phyloP scores from a whole-genome alignment of 345 rosid species.

The Citrus reticulata region DNA sequence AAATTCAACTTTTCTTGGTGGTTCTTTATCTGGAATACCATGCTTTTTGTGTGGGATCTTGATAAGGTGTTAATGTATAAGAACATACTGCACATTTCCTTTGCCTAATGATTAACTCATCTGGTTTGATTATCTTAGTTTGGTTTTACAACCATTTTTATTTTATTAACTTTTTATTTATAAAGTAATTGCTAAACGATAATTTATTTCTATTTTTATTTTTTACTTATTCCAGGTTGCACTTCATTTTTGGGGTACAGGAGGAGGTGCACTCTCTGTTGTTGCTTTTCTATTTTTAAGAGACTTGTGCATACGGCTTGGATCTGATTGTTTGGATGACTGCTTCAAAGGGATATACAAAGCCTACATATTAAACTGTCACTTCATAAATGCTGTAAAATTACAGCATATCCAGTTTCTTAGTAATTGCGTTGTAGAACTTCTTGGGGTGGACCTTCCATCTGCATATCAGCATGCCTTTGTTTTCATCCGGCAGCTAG shows the following conservation, averaged over 20 bases:
- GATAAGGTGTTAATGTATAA: not conserved
- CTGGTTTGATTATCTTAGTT: not conserved
- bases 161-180: not conserved
- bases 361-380: slow-evolving; percentile 87
- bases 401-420: slow-evolving; percentile 83
- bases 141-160: not conserved
- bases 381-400: slow-evolving; percentile 72
- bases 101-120: not conserved
- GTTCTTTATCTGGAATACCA: not conserved
- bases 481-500: slow-evolving; percentile 82
- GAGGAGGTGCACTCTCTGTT: slow-evolving; percentile 77
- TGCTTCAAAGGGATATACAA: slow-evolving; percentile 89
- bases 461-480: slow-evolving; percentile 95
- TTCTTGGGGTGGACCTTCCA: slow-evolving; percentile 78
- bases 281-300: slow-evolving; percentile 81
- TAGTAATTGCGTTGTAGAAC: slow-evolving; percentile 76
- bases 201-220: not conserved
- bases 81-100: not conserved
- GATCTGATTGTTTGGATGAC: slow-evolving; percentile 79
- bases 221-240: slow-evolving; percentile 41
- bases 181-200: not conserved
- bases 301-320: slow-evolving; percentile 76
- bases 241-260: slow-evolving; percentile 98
- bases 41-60: not conserved
- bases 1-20: not conserved